These are phyloP conservation scores for Rhodotorula diobovata DNA, from an alignment of 768 basidiomycete genomes.

Conservation along the genomic window DNA sequence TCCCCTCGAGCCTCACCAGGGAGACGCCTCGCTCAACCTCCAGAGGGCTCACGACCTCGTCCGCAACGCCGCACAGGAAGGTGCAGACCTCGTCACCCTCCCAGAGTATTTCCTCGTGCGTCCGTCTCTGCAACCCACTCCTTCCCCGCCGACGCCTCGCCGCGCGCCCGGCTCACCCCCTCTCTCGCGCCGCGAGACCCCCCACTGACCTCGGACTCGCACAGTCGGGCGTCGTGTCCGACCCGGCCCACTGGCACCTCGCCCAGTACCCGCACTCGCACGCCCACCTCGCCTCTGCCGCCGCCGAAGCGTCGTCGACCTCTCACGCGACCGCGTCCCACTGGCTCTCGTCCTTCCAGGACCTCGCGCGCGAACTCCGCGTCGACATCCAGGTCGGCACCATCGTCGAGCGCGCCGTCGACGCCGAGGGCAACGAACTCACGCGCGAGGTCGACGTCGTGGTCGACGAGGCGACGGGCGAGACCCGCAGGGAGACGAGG, in stretches of 20 bases:
- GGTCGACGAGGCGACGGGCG: not conserved
- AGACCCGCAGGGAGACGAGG: constrained; percentile 1
- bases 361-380: constrained; percentile 31
- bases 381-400: constrained; percentile 42
- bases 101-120: constrained; percentile 36
- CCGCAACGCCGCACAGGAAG: constrained; percentile 4
- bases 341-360: constrained; percentile 29
- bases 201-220: too few species aligned
- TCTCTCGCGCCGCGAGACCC: not conserved
- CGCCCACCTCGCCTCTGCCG: constrained; percentile 7
- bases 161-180: not conserved
- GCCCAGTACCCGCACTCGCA: constrained; percentile 28
- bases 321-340: not conserved
- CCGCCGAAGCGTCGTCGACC: not conserved
- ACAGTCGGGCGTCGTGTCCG: constrained; percentile 21
- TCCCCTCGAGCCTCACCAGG: constrained; percentile 1
- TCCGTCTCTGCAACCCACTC: too few species aligned
- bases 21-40: constrained; percentile 1
- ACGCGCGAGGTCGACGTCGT: constrained; percentile 2
- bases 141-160: not conserved
- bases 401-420: constrained; percentile 38
- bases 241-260: constrained; percentile 19
- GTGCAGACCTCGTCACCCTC: constrained; percentile 32
- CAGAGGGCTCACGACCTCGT: constrained; percentile 15
- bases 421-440: constrained; percentile 6